Conservation (phyloP, 345 rosid species). For the Linum lewisii region DNA sequence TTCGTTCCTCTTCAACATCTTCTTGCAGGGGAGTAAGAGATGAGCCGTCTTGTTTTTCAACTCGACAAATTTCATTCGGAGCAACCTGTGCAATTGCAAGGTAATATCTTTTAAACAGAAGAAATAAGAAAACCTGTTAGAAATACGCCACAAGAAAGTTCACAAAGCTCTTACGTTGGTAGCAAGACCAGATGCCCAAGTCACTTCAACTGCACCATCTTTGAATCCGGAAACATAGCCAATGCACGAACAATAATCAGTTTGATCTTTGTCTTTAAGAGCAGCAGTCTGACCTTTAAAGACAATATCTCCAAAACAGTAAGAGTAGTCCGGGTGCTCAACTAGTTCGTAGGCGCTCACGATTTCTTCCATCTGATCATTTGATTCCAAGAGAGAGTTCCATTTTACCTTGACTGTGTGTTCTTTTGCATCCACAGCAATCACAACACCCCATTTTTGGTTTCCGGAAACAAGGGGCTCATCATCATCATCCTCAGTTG, state of each 20-base stretch:
- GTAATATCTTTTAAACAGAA: neutral
- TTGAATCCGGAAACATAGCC: slow-evolving; percentile 66
- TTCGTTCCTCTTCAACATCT: slow-evolving; percentile 35
- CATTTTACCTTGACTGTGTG: slow-evolving; percentile 66
- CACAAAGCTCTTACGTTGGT: slow-evolving; percentile 41
- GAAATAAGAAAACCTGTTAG: neutral
- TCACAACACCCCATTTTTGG: slow-evolving; percentile 65
- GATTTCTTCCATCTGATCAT: slow-evolving; percentile 42
- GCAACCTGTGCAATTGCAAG: slow-evolving; percentile 47
- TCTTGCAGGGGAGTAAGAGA: slow-evolving; percentile 28
- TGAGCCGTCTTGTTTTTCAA: slow-evolving; percentile 52
- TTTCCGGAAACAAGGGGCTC: slow-evolving; percentile 20
- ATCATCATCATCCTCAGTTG: slow-evolving; percentile 26
- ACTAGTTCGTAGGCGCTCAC: slow-evolving; percentile 77
- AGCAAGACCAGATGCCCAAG: slow-evolving; percentile 63
- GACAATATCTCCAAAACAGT: slow-evolving; percentile 63
- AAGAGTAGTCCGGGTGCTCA: slow-evolving; percentile 77
- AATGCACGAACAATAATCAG: slow-evolving; percentile 31
- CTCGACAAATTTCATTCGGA: slow-evolving; percentile 58
- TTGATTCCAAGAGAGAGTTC: slow-evolving; percentile 31
- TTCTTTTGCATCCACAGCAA: slow-evolving; percentile 61
- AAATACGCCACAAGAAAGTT: neutral
- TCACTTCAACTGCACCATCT: slow-evolving; percentile 64
- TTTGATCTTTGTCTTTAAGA: slow-evolving; percentile 9
- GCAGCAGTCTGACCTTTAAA: slow-evolving; percentile 19